Conservation (phyloP, 2,329 filamentous ascomycete genomes). For the Dactylellina drechsleri region DNA sequence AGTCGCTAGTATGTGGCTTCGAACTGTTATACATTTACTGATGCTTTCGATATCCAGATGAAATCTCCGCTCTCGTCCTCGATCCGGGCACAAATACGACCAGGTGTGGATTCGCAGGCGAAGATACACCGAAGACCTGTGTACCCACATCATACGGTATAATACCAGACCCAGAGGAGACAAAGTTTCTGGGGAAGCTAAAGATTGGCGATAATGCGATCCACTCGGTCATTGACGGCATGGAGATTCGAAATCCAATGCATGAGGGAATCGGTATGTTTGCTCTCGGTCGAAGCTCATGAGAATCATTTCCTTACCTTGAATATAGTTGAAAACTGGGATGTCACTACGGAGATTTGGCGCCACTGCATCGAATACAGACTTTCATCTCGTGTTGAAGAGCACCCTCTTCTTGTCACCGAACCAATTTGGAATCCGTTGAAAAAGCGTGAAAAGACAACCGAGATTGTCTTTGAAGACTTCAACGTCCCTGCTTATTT, state of each 20-base stretch:
- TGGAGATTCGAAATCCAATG: slow-evolving; percentile 93
- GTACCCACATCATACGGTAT: slow-evolving; percentile 87
- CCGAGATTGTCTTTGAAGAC: slow-evolving; percentile 96
- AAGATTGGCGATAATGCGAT: slow-evolving; percentile 93
- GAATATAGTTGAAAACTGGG: slow-evolving; percentile 88
- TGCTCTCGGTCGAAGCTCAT: neutral
- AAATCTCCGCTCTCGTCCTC: slow-evolving; percentile 95
- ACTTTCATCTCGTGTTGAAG: slow-evolving; percentile 82
- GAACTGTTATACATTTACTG: neutral
- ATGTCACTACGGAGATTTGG: slow-evolving; percentile 87
- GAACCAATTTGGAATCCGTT: slow-evolving; percentile 91
- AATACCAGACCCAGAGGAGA: slow-evolving; percentile 63
- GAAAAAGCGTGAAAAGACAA: slow-evolving; percentile 90
- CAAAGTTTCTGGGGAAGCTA: slow-evolving; percentile 63
- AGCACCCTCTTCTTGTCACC: slow-evolving; percentile 91
- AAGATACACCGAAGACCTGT: slow-evolving; percentile 95
- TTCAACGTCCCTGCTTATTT: slow-evolving; percentile 97
- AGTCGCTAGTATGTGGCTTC: neutral
- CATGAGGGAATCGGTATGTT: slow-evolving; percentile 62
- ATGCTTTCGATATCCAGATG: slow-evolving; percentile 70
- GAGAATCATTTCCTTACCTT: slow-evolving; percentile 15
- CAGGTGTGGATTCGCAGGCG: slow-evolving; percentile 94
- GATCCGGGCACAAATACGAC: slow-evolving; percentile 92
- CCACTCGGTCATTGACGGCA: slow-evolving; percentile 76
- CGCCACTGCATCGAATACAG: slow-evolving; percentile 90